Conservation (phyloP, 2,329 filamentous ascomycete genomes). For the Eutypa lata region DNA sequence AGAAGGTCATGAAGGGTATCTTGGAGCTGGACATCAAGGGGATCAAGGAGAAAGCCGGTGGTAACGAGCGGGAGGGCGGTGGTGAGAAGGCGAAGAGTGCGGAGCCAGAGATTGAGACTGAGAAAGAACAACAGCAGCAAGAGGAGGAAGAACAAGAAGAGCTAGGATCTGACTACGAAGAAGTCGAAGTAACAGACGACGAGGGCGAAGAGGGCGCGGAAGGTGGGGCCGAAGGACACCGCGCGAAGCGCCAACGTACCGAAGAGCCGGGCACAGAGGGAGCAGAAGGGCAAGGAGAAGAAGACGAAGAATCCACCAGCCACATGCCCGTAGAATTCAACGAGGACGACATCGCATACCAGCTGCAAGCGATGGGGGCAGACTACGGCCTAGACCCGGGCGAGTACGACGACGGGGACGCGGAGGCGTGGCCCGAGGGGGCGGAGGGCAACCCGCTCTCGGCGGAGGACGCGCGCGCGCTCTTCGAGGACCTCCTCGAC, state of each 20-base stretch:
- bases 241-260: slow-evolving; percentile 47
- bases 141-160: slow-evolving; percentile 36
- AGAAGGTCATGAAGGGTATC: slow-evolving; percentile 78
- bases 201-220: slow-evolving; percentile 41
- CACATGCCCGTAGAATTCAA: slow-evolving; percentile 71
- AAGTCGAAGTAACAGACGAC: slow-evolving; percentile 65
- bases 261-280: slow-evolving; percentile 34
- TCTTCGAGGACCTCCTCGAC: slow-evolving; percentile 84
- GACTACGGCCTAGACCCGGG: slow-evolving; percentile 77
- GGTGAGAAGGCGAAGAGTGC: slow-evolving; percentile 8
- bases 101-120: slow-evolving; percentile 38
- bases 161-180: slow-evolving; percentile 73
- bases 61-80: slow-evolving; percentile 17
- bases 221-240: slow-evolving; percentile 42
- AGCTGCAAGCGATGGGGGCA: slow-evolving; percentile 84
- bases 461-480: slow-evolving; percentile 68
- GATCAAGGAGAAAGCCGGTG: slow-evolving; percentile 54
- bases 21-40: slow-evolving; percentile 69
- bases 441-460: slow-evolving; percentile 68
- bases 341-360: slow-evolving; percentile 91
- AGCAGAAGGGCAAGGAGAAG: slow-evolving; percentile 12
- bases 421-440: slow-evolving; percentile 65
- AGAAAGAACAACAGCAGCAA: slow-evolving; percentile 40
- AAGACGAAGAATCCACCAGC: background rate
- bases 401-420: slow-evolving; percentile 67